Evolutionary conservation across 1,284 basidiomycete genomes (phyloP).

Genomic region (Bjerkandera adusta): DNA sequence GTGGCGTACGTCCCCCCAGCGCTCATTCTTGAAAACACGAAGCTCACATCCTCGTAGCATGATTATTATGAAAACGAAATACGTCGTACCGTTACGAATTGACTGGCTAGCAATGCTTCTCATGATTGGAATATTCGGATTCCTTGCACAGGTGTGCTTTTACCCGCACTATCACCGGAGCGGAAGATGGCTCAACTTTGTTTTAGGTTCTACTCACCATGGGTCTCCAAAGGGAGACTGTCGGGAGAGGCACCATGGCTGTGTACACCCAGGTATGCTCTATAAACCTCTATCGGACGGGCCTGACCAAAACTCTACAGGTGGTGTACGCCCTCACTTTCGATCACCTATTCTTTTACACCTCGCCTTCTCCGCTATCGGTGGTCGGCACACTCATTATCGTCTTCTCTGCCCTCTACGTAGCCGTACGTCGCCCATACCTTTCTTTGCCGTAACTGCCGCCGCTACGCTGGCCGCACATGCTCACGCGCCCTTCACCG

Average conservation of each 20-base stretch:
- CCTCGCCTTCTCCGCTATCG: constrained; percentile 49
- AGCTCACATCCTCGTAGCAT: constrained; percentile 36
- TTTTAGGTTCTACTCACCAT: constrained; percentile 52
- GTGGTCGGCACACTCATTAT: constrained; percentile 57
- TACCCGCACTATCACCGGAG: background rate
- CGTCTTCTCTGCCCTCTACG: constrained; percentile 55
- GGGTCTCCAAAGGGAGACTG: constrained; percentile 66
- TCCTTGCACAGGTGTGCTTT: constrained; percentile 50
- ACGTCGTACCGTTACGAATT: constrained; percentile 46
- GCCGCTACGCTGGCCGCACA: constrained; percentile 1
- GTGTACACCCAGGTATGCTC: constrained; percentile 54
- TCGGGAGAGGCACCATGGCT: constrained; percentile 58
- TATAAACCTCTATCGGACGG: background rate
- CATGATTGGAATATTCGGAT: constrained; percentile 57
- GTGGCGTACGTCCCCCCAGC: constrained; percentile 38
- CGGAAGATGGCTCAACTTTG: background rate
- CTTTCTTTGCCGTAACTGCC: background rate
- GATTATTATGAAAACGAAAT: constrained; percentile 35
- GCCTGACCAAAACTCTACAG: constrained; percentile 36
- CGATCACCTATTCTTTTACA: constrained; percentile 61
- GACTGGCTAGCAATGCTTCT: constrained; percentile 45
- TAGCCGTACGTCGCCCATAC: constrained; percentile 52
- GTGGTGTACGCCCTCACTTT: constrained; percentile 60
- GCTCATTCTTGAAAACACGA: too few relatives aligned
- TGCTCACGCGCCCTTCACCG: background rate